Conservation (phyloP, 2,329 filamentous ascomycete species). For the Penicillium sp. region DNA sequence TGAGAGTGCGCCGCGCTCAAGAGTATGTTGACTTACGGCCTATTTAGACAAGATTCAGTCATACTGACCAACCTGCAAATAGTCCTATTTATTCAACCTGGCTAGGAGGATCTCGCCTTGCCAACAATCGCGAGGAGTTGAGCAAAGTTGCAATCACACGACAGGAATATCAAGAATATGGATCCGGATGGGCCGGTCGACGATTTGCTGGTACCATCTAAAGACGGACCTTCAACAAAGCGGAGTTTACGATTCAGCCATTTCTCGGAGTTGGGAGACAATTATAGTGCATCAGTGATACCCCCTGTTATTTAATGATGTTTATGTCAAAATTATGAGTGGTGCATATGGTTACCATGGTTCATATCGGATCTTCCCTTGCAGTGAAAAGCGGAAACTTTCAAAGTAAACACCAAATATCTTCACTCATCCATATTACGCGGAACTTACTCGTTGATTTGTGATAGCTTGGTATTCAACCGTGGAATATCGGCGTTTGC, state of each 20-base stretch:
- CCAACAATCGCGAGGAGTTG: conserved; percentile 64
- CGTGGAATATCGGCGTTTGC: not conserved
- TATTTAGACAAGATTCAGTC: not conserved
- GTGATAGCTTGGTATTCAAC: not conserved
- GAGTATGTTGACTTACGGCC: conserved; percentile 49
- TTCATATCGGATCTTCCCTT: not conserved
- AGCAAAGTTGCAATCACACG: conserved; percentile 74
- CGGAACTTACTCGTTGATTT: not conserved
- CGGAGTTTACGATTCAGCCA: not conserved
- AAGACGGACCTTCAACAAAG: not conserved
- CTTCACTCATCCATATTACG: not conserved
- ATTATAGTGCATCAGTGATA: conserved; percentile 24
- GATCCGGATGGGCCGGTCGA: conserved; percentile 70
- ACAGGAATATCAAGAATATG: conserved; percentile 86
- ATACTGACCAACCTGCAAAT: conserved; percentile 14
- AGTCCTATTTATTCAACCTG: conserved; percentile 77
- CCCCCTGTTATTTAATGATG: conserved; percentile 19
- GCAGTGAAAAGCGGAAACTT: not conserved
- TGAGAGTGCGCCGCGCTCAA: conserved; percentile 68
- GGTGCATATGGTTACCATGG: not conserved
- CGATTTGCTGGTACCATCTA: conserved; percentile 58
- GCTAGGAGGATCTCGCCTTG: conserved; percentile 79
- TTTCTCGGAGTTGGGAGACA: conserved; percentile 13
- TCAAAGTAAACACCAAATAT: not conserved
- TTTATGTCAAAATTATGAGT: not conserved